Conservation (phyloP, 2,329 filamentous ascomycete genomes). For the Colletotrichum lupini region DNA sequence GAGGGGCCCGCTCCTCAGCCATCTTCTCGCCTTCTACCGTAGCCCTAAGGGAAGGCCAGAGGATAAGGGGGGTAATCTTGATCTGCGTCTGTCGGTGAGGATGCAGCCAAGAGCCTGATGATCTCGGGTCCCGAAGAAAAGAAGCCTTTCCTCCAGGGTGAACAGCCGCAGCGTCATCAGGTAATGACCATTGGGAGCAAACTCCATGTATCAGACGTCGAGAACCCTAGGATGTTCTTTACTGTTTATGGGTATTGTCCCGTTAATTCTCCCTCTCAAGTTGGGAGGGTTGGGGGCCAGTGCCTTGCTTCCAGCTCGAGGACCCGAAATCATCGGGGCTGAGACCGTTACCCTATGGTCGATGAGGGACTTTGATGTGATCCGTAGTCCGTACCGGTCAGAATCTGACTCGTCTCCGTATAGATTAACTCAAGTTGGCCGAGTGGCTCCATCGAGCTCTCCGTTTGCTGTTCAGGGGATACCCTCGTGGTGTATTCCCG, state of each 20-base stretch:
- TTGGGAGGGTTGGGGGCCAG: neutral
- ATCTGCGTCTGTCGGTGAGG: slow-evolving; percentile 9
- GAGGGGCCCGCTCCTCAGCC: neutral
- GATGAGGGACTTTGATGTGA: neutral
- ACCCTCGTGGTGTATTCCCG: slow-evolving; percentile 10
- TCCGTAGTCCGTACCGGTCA: neutral
- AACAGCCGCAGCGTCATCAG: neutral
- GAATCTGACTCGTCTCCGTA: neutral
- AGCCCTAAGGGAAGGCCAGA: neutral
- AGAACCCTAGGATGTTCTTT: neutral
- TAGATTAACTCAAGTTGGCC: neutral
- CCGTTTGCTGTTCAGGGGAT: neutral
- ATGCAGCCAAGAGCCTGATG: slow-evolving; percentile 1
- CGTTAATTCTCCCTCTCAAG: neutral
- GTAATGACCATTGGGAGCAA: neutral
- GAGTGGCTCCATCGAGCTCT: neutral
- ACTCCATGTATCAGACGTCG: neutral
- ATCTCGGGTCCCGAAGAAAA: slow-evolving; percentile 1
- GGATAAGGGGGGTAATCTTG: neutral
- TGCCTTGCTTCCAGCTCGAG: neutral
- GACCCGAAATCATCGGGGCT: neutral
- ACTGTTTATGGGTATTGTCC: neutral
- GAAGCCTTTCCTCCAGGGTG: neutral
- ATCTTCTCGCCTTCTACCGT: neutral
- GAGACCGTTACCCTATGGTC: neutral